Evolutionary conservation across 148 eudicot species (phyloP), one percentile per base, ranked within the genome.

Genomic region (Rhododendron molle): DNA sequence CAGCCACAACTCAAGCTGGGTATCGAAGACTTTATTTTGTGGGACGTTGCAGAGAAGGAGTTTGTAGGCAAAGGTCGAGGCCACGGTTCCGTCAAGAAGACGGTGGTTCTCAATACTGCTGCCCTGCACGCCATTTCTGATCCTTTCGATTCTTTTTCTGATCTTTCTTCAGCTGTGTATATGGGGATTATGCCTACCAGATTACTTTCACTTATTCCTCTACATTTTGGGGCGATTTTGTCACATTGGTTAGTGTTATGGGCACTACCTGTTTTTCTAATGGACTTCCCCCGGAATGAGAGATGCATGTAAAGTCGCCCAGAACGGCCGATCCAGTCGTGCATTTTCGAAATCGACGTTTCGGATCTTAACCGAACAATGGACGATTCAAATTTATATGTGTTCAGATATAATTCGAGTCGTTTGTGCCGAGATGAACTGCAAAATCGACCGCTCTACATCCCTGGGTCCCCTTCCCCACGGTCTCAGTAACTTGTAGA

Each of bases 71-170:
- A 82, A 38, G 90, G 88, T 40, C 90, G 38, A 71, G 76, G 84
- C 92, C 94, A 89, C 76, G 91, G 88, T 49, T 92, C 94, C 15
- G 92, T 88, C 36, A 91, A 81, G 89, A 83, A 87, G 28, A 92
- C 85, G 40, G 94, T 89, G 34, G 94, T 91, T 82, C 94, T 89
- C 20, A 92, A 73, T 73, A 76, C 92, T 23, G 76, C 92, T 20
- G 89, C 84, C 82, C 90, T 90, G 89, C 93, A 92, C 90, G 95
- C 94, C 96, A 94, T 93, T 85, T 89, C 52, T 65, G 77, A 43
- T 47, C 49, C 30, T 78, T 69, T 14, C 1, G 15, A 12, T 74
- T 60, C 11, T 38, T 65, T 7, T 32, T n/a, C 50, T 21, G 28
- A 71, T 47, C 18, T 28, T 18, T 46, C 2, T 62, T 81, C 76